Percentiles rank a stretch among this genome's conserved stretches.
Evolutionary conservation across 2,329 filamentous ascomycete species (phyloP).

Genomic region (Aspergillus persii): DNA sequence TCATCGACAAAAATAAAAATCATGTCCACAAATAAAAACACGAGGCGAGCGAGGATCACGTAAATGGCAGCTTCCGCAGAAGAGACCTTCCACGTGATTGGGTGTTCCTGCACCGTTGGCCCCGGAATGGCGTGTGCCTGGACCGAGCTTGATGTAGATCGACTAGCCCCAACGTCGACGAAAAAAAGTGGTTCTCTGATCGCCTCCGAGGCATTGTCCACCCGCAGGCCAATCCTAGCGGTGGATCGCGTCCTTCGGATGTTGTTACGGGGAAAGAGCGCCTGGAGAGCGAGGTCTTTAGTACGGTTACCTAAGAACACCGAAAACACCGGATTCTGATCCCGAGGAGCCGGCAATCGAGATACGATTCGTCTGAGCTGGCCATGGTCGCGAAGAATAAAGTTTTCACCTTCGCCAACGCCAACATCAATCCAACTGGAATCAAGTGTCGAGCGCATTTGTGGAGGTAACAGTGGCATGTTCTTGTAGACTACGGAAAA

Average conservation of each 20-base stretch:
- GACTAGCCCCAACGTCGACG: not conserved
- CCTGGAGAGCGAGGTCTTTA: slow-evolving; percentile 1
- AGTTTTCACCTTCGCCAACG: not conserved
- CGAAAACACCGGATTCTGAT: not conserved
- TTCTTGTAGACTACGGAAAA: not conserved
- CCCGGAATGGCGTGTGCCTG: not conserved
- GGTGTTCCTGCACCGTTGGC: not conserved
- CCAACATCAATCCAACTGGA: slow-evolving; percentile 4
- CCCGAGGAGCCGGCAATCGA: not conserved
- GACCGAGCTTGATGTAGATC: not conserved
- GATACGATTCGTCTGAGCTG: not conserved
- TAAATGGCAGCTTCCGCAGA: not conserved
- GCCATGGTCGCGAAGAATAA: slow-evolving; percentile 1
- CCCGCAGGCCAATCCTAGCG: not conserved
- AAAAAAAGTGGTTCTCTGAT: not conserved
- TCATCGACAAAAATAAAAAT: slow-evolving; percentile 23
- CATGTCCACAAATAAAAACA: slow-evolving; percentile 24
- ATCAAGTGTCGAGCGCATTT: not conserved
- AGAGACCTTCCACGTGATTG: not conserved
- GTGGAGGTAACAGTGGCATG: too few species aligned
- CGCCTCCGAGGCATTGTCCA: not conserved
- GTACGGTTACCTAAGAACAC: slow-evolving; percentile 2
- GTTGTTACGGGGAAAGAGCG: slow-evolving; percentile 4
- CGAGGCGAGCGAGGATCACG: slow-evolving; percentile 10
- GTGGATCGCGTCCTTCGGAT: not conserved